phyloP scores from a whole-genome alignment of 106 monocot species.

The Alisma plantagoaquatica region DNA sequence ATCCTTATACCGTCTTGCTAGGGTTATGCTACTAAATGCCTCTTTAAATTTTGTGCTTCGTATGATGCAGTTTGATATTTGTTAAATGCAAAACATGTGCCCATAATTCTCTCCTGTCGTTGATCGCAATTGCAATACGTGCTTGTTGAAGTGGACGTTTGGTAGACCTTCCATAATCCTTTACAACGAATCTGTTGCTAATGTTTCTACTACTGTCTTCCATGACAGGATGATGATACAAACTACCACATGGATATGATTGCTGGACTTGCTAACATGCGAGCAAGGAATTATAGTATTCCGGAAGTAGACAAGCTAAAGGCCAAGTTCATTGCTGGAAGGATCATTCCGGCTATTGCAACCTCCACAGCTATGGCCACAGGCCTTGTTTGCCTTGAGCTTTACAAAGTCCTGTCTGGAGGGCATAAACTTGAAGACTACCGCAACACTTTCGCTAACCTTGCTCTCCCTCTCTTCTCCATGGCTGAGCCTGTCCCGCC shows the following conservation, averaged over 20 bases:
- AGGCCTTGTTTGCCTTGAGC: conserved; percentile 90
- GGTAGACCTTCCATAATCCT: too few relatives aligned
- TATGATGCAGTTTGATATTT: too few relatives aligned
- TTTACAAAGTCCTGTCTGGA: conserved; percentile 82
- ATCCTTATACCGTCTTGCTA: too few relatives aligned
- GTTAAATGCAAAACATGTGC: too few relatives aligned
- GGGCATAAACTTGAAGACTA: conserved; percentile 70
- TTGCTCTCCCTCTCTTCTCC: conserved; percentile 77
- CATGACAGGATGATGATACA: conserved; percentile 84
- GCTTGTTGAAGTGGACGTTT: too few relatives aligned
- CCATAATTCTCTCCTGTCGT: too few relatives aligned
- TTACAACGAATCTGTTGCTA: too few relatives aligned
- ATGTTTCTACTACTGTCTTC: too few relatives aligned
- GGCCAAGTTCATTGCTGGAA: conserved; percentile 87
- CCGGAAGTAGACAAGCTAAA: conserved; percentile 85
- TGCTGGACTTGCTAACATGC: conserved; percentile 88
- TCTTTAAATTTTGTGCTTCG: too few relatives aligned
- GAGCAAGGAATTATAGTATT: conserved; percentile 91
- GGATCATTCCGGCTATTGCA: conserved; percentile 92
- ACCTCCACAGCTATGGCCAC: conserved; percentile 93
- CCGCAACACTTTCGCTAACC: conserved; percentile 89
- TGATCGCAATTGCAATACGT: too few relatives aligned
- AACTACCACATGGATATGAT: conserved; percentile 94
- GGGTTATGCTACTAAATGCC: too few relatives aligned
- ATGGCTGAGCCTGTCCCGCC: conserved; percentile 80